Percentiles rank a stretch among this genome's conserved stretches.
phyloP scores from a whole-genome alignment of 2,329 filamentous ascomycete genomes.

The Zalaria sp. region DNA sequence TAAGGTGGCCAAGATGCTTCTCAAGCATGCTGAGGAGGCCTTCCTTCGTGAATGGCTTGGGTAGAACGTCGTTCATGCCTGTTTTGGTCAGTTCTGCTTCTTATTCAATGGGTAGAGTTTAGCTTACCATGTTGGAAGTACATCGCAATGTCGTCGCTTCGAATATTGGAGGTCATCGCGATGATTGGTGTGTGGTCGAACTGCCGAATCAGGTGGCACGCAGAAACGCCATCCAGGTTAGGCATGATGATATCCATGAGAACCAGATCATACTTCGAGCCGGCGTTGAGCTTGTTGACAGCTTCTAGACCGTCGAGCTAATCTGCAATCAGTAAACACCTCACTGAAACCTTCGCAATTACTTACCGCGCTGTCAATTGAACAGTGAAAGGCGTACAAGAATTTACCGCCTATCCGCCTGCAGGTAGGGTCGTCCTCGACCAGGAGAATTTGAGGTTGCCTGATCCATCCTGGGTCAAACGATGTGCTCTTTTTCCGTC shows the following conservation, averaged over 20 bases:
- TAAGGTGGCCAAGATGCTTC: conserved; percentile 73
- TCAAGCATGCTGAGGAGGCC: conserved; percentile 71
- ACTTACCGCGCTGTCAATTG: conserved; percentile 49
- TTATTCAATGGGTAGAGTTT: background rate
- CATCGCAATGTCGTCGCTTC: conserved; percentile 89
- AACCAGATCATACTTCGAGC: conserved; percentile 48
- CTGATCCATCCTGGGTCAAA: conserved; percentile 52
- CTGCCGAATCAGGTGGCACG: conserved; percentile 83
- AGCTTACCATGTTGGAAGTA: conserved; percentile 88
- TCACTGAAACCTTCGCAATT: background rate
- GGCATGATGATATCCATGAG: conserved; percentile 76
- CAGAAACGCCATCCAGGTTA: conserved; percentile 84
- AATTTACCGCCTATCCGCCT: conserved; percentile 54
- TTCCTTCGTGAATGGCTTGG: conserved; percentile 86
- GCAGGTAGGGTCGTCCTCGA: conserved; percentile 65
- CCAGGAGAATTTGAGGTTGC: conserved; percentile 69
- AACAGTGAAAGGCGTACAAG: conserved; percentile 48
- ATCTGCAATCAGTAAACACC: conserved; percentile 13
- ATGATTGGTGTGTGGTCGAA: conserved; percentile 80
- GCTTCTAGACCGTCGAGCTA: conserved; percentile 81
- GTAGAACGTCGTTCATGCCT: conserved; percentile 97
- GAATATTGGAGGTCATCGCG: conserved; percentile 97
- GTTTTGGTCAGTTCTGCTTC: conserved; percentile 4
- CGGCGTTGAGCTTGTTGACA: conserved; percentile 65
- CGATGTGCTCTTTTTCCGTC: conserved; percentile 46